These are phyloP conservation scores for Penicilliopsis zonata DNA, from an alignment of 495 filamentous ascomycete genomes.

Conservation along the genomic window DNA sequence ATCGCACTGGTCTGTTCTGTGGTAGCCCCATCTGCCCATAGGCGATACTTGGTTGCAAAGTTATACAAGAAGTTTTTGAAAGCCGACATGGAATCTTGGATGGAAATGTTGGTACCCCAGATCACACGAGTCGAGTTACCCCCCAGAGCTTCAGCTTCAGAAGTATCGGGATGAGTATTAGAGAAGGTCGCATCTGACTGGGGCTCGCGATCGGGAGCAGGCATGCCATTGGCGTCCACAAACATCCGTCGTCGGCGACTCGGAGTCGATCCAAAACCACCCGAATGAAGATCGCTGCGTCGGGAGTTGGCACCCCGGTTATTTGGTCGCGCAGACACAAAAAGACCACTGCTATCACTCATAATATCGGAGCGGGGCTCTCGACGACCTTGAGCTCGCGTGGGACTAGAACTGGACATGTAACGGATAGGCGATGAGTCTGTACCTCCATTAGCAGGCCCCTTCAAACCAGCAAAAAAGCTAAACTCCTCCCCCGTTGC, in stretches of 20 bases:
- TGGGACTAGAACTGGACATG: conserved; percentile 74
- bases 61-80: conserved; percentile 88
- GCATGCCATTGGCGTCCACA: conserved; percentile 69
- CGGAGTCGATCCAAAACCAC: conserved; percentile 54
- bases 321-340: conserved; percentile 55
- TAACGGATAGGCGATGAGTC: conserved; percentile 89
- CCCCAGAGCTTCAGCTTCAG: conserved; percentile 79
- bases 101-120: conserved; percentile 95
- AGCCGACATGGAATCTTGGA: conserved; percentile 71
- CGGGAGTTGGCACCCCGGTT: conserved; percentile 35
- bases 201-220: conserved; percentile 40
- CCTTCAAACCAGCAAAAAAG: neutral
- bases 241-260: conserved; percentile 58
- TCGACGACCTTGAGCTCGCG: conserved; percentile 44
- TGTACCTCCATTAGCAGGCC: conserved; percentile 16
- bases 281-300: conserved; percentile 75
- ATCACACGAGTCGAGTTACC: conserved; percentile 72
- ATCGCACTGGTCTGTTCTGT: conserved; percentile 57
- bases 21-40: conserved; percentile 75
- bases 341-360: conserved; percentile 76
- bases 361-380: conserved; percentile 43
- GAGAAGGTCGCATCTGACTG: conserved; percentile 79
- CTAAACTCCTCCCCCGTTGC: too few species aligned
- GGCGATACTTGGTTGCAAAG: conserved; percentile 83
- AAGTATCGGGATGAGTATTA: conserved; percentile 76